Evolutionary conservation across 1,284 basidiomycete species (phyloP).

Genomic region (Ganoderma sinense): DNA sequence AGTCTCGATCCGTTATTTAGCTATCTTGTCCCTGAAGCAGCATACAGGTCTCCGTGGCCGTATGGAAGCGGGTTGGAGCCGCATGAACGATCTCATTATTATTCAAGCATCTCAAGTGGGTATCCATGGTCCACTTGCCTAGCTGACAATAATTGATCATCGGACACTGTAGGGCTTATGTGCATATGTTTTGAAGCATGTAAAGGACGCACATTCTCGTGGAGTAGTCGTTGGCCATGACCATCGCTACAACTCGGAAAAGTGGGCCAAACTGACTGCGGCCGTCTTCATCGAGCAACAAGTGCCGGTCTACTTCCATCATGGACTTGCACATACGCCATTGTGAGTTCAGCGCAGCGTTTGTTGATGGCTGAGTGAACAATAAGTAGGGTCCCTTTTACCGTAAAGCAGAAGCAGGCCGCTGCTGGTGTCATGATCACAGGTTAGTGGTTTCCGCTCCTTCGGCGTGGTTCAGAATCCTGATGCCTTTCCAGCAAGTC

Average conservation of each 20-base stretch:
- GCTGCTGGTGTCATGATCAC: conserved; percentile 91
- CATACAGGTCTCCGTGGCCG: conserved; percentile 74
- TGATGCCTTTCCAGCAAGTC: conserved; percentile 61
- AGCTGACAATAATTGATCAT: conserved; percentile 7
- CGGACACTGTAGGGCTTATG: conserved; percentile 68
- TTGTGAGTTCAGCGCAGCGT: conserved; percentile 55
- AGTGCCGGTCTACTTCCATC: conserved; percentile 75
- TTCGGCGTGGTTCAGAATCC: not conserved
- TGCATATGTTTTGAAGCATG: conserved; percentile 66
- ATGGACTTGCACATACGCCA: conserved; percentile 81
- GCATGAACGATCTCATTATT: conserved; percentile 88
- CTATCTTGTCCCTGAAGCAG: not conserved
- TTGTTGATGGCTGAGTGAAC: not conserved
- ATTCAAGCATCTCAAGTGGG: conserved; percentile 84
- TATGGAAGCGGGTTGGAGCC: conserved; percentile 87
- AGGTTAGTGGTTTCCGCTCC: conserved; percentile 49
- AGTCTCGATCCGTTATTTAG: conserved; percentile 10
- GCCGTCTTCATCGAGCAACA: conserved; percentile 69
- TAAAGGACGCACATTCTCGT: conserved; percentile 57
- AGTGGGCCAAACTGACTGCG: conserved; percentile 80
- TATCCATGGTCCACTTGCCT: conserved; percentile 6
- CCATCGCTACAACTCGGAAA: conserved; percentile 79
- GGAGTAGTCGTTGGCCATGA: conserved; percentile 87
- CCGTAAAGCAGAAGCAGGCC: conserved; percentile 69
- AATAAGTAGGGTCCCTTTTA: conserved; percentile 74